Conservation (phyloP, 129 eudicot genomes). For the Calendula officinalis region DNA sequence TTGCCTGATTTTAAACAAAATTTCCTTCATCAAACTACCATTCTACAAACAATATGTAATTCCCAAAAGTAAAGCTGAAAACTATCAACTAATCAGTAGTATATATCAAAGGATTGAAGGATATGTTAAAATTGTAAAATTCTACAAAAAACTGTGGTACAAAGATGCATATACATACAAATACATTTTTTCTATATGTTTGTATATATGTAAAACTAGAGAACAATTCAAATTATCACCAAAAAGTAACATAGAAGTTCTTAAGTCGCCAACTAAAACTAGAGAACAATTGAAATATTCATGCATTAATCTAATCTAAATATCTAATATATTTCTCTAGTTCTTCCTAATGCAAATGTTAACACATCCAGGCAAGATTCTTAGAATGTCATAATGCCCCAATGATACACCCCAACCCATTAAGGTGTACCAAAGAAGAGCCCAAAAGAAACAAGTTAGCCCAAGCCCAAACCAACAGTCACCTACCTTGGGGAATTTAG, state of each 20-base stretch:
- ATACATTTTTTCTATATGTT: too few relatives aligned
- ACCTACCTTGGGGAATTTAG: too few relatives aligned
- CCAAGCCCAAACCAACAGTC: too few relatives aligned
- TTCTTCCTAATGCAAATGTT: neutral
- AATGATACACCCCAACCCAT: too few relatives aligned
- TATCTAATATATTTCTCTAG: neutral
- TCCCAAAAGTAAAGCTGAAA: neutral
- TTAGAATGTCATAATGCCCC: neutral
- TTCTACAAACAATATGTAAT: slow-evolving; percentile 7
- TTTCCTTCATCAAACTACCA: slow-evolving; percentile 12
- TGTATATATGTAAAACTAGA: too few relatives aligned
- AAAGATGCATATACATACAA: neutral
- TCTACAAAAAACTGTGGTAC: neutral
- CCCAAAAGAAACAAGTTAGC: too few relatives aligned
- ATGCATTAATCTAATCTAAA: slow-evolving; percentile 1
- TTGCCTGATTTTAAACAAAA: slow-evolving; percentile 57
- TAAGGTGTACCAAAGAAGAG: too few relatives aligned
- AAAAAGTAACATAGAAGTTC: neutral
- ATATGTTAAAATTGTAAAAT: neutral
- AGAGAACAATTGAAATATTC: neutral
- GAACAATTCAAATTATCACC: neutral
- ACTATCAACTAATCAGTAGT: slow-evolving; percentile 3
- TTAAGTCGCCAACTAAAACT: neutral
- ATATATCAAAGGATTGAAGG: slow-evolving; percentile 7
- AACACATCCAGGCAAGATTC: neutral